Base-by-base conservation (phyloP, 139 green algal genomes). In the Eudorina sp. region DNA sequence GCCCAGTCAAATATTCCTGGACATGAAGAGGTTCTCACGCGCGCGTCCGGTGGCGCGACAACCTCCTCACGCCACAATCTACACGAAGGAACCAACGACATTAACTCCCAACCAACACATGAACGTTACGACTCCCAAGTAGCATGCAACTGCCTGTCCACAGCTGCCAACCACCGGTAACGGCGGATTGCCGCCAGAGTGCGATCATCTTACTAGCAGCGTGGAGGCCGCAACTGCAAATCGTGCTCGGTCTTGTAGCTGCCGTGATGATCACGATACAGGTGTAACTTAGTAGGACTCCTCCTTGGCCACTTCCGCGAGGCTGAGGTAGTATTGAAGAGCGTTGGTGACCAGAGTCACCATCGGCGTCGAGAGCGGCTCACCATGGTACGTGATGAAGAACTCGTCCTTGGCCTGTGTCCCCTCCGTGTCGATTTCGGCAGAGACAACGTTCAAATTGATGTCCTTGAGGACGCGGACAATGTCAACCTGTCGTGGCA, bases 251-350 rank as follows among this genome's bases (percentile, higher is more conserved):
- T n/a, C n/a, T n/a, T n/a, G n/a, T n/a, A n/a, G n/a, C n/a, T n/a
- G n/a, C n/a, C n/a, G n/a, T n/a, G n/a, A n/a, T n/a, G n/a, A n/a
- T n/a, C n/a, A n/a, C n/a, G n/a, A n/a, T n/a, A n/a, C n/a, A n/a
- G n/a, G n/a, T n/a, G n/a, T n/a, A n/a, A n/a, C 18, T 46, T 86
- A 99, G 90, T 99, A 99, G 4, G 94, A 98, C 92, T 99, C 97
- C 86, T 99, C 95, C 82, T 91, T 97, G 53, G 96, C 95, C 38
- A 99, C 91, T 58, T 99, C 97, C 21, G 89, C 79, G 66, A 97
- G 90, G 38, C 89, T 93, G 46, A 99, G 94, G 91, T 99, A 98
- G 93, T 99, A 99, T 75, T 97, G 93, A 82, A 99, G 93, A 8
- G 94, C 88, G 91, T 99, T 99, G 48, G 90, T 93, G 18, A 97